Evolutionary conservation across 169 alveolate species (phyloP).

Genomic region (Plasmodium vivax): DNA sequence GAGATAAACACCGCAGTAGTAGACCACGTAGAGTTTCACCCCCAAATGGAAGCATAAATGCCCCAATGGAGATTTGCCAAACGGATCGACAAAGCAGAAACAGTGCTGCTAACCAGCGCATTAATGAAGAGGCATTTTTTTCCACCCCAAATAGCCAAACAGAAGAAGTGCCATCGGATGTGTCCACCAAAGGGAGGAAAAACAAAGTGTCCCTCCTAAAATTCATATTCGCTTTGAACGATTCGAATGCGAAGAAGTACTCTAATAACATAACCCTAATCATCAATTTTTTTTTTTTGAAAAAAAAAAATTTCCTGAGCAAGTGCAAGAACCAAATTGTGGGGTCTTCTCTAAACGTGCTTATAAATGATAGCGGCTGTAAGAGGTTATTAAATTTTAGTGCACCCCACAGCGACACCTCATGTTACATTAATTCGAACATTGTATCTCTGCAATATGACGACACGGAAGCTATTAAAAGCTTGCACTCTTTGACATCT

Average conservation of each 20-base stretch:
- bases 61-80: neutral
- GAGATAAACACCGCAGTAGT: neutral
- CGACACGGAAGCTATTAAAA: neutral
- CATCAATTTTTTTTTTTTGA: conserved; percentile 26
- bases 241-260: neutral
- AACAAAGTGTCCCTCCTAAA: conserved; percentile 21
- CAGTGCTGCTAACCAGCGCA: neutral
- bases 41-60: neutral
- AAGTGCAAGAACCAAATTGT: conserved; percentile 19
- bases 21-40: neutral
- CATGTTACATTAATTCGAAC: conserved; percentile 42
- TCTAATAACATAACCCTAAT: conserved; percentile 21
- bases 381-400: conserved; percentile 11
- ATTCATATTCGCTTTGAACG: conserved; percentile 48
- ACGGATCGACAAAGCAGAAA: neutral
- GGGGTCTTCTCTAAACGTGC: conserved; percentile 36
- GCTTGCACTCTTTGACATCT: conserved; percentile 9
- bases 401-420: neutral
- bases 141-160: neutral
- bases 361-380: conserved; percentile 14
- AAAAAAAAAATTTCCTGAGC: conserved; percentile 17
- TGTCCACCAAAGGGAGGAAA: neutral
- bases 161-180: neutral
- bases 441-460: conserved; percentile 18
- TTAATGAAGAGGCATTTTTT: neutral